These are phyloP conservation scores for Globisporangium cederbergense DNA, from an alignment of 352 stramenopile genomes.

Conservation along the genomic window DNA sequence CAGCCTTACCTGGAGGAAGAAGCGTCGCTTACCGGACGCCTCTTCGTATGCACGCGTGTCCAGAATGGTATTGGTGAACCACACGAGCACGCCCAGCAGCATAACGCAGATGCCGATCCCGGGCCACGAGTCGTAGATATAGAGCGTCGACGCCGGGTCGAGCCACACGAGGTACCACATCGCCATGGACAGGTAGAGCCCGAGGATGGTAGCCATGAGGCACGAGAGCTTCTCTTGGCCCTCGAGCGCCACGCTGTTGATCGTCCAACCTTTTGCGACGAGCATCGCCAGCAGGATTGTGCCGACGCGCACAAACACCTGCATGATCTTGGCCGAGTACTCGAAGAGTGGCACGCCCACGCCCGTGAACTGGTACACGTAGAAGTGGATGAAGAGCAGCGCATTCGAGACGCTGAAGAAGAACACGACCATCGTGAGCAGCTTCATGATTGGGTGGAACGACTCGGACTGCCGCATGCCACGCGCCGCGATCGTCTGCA, in stretches of 20 bases:
- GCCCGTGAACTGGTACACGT: constrained; percentile 57
- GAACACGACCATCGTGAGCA: constrained; percentile 60
- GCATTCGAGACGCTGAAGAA: constrained; percentile 63
- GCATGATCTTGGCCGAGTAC: constrained; percentile 63
- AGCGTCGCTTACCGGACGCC: constrained; percentile 43
- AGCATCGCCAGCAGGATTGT: constrained; percentile 72
- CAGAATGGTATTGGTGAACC: constrained; percentile 65
- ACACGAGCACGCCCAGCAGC: constrained; percentile 54
- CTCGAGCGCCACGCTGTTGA: constrained; percentile 59
- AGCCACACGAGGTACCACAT: constrained; percentile 84
- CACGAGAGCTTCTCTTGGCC: constrained; percentile 68
- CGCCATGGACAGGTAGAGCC: constrained; percentile 69
- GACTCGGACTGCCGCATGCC: constrained; percentile 54
- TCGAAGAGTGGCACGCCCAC: constrained; percentile 63
- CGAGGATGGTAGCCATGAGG: constrained; percentile 55
- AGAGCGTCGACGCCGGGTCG: constrained; percentile 71
- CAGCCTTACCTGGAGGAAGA: constrained; percentile 50
- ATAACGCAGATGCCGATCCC: constrained; percentile 60
- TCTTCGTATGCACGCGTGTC: constrained; percentile 67
- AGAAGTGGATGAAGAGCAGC: constrained; percentile 61
- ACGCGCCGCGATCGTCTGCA: constrained; percentile 45
- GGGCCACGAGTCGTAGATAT: constrained; percentile 82
- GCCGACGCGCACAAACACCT: constrained; percentile 69
- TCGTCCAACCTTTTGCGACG: constrained; percentile 78
- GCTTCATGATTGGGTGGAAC: constrained; percentile 76